Evolutionary conservation across 1,284 basidiomycete species (phyloP).

Genomic region (Trametes sp.): DNA sequence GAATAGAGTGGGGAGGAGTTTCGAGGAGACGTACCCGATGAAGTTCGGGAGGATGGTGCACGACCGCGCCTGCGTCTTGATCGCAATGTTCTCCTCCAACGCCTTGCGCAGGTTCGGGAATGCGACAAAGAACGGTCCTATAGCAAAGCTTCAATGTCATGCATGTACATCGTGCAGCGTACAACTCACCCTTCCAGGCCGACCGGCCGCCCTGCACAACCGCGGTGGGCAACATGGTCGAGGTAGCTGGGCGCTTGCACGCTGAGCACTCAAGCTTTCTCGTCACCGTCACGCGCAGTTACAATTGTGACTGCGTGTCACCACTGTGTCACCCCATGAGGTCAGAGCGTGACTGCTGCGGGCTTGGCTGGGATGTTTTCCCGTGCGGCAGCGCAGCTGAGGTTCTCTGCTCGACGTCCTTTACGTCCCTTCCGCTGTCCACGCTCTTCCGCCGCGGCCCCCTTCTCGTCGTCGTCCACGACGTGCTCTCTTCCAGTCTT

Average conservation of each 20-base stretch:
- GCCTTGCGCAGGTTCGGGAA: conserved; percentile 92
- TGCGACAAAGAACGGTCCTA: conserved; percentile 92
- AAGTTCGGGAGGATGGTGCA: conserved; percentile 97
- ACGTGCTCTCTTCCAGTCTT: conserved; percentile 16
- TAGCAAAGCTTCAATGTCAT: no score
- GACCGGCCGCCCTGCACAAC: conserved; percentile 47
- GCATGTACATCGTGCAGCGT: no score
- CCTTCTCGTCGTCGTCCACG: conserved; percentile 21
- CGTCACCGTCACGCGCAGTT: conserved; percentile 1
- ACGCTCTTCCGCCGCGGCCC: not conserved
- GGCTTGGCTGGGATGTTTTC: not conserved
- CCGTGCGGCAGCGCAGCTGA: not conserved
- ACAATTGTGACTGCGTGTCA: not conserved
- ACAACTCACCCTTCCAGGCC: conserved; percentile 50
- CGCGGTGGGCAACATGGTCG: conserved; percentile 40
- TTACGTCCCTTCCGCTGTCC: not conserved
- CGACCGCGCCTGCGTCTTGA: conserved; percentile 88
- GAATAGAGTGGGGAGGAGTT: not conserved
- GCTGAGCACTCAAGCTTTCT: not conserved
- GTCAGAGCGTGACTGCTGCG: conserved; percentile 19
- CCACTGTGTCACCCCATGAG: conserved; percentile 12
- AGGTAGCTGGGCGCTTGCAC: conserved; percentile 22
- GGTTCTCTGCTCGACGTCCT: not conserved
- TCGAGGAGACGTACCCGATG: conserved; percentile 72
- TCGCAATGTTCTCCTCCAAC: conserved; percentile 83